These are phyloP conservation scores for Blastobotrys serpentis DNA, from an alignment of 1,139 yeast species.

Conservation along the genomic window DNA sequence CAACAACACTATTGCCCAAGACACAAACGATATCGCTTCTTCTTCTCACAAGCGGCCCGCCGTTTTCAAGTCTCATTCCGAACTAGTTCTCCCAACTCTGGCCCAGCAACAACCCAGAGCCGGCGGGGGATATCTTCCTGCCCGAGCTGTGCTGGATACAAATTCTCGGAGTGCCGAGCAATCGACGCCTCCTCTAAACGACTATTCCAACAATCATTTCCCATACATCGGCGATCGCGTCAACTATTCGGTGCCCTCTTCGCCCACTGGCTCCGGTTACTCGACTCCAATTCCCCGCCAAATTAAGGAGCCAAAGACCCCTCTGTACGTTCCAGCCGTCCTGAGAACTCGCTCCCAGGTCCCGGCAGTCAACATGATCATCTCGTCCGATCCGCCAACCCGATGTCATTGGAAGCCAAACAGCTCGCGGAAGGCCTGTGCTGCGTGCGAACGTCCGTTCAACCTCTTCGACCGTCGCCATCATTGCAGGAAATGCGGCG, in stretches of 20 bases:
- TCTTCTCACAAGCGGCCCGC: conserved; percentile 11
- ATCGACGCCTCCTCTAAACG: conserved; percentile 2
- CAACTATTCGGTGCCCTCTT: conserved; percentile 23
- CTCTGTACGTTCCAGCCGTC: conserved; percentile 88
- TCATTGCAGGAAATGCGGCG: conserved; percentile 94
- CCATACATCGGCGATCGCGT: conserved; percentile 10
- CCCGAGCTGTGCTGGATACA: conserved; percentile 11
- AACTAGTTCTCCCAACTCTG: conserved; percentile 7
- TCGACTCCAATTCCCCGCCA: conserved; percentile 10
- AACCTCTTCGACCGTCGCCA: conserved; percentile 74
- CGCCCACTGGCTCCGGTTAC: conserved; percentile 18
- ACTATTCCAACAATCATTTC: neutral
- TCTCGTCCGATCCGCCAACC: conserved; percentile 19
- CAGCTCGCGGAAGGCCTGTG: conserved; percentile 59
- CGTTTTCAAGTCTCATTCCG: conserved; percentile 9
- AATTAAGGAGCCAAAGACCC: conserved; percentile 57
- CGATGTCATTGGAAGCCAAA: conserved; percentile 75
- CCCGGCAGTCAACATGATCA: conserved; percentile 1
- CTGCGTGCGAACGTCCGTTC: conserved; percentile 52
- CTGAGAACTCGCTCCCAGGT: conserved; percentile 43
- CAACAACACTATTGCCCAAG: conserved; percentile 7
- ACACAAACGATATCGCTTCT: too few species aligned
- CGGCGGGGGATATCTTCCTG: conserved; percentile 14
- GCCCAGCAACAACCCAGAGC: neutral
- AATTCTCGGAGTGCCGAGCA: neutral